Evolutionary conservation across 2,329 filamentous ascomycete species (phyloP).

Genomic region (Trichoderma sp.): DNA sequence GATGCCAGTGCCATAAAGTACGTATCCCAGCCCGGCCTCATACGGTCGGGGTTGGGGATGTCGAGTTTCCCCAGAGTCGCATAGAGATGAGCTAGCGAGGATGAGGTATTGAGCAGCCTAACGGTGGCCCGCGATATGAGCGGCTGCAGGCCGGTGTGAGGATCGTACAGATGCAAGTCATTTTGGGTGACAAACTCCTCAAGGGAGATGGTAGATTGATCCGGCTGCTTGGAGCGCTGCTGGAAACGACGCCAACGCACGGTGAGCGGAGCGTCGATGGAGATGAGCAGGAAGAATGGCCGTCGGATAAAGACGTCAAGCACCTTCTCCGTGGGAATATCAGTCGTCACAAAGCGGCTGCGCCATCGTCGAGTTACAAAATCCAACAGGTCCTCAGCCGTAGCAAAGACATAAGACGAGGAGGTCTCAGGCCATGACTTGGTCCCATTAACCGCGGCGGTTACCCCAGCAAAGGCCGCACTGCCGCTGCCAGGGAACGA

Average conservation of each 20-base stretch:
- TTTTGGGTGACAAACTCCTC: slow-evolving; percentile 56
- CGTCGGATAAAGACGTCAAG: slow-evolving; percentile 74
- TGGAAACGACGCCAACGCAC: slow-evolving; percentile 80
- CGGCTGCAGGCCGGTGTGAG: slow-evolving; percentile 62
- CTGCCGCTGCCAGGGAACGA: slow-evolving; percentile 9
- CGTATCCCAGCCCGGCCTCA: slow-evolving; percentile 90
- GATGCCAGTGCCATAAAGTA: slow-evolving; percentile 99
- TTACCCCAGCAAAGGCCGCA: slow-evolving; percentile 26
- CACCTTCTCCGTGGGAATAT: slow-evolving; percentile 69
- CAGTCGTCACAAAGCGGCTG: slow-evolving; percentile 79
- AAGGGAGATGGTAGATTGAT: slow-evolving; percentile 39
- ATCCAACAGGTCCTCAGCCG: slow-evolving; percentile 68
- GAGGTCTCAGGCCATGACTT: slow-evolving; percentile 28
- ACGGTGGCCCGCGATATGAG: slow-evolving; percentile 80
- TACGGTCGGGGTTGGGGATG: slow-evolving; percentile 71
- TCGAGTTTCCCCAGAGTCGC: slow-evolving; percentile 70
- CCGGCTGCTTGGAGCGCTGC: slow-evolving; percentile 26
- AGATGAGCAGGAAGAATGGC: slow-evolving; percentile 90
- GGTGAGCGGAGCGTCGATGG: slow-evolving; percentile 83
- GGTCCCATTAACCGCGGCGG: slow-evolving; percentile 29
- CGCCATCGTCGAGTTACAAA: slow-evolving; percentile 85
- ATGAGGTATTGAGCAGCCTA: slow-evolving; percentile 80
- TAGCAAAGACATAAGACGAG: slow-evolving; percentile 49
- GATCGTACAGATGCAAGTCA: slow-evolving; percentile 74
- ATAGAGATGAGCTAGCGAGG: slow-evolving; percentile 68